Evolutionary conservation across 768 basidiomycete genomes (phyloP).

Genomic region (Candolleomyces aberdarensis): DNA sequence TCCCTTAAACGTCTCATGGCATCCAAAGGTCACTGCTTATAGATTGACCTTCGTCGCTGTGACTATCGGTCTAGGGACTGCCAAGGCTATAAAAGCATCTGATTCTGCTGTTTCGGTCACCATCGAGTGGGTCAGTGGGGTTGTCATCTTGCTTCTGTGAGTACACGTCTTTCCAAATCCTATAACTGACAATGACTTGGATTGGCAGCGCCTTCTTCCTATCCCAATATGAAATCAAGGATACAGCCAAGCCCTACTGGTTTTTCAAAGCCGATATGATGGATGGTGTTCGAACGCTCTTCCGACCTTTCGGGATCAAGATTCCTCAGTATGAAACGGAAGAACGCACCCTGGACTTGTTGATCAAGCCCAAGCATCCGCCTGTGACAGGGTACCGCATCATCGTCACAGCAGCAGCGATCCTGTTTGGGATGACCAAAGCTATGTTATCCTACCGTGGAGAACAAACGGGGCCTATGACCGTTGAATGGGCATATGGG

Average conservation of each 20-base stretch:
- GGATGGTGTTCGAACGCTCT: background rate
- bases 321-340: background rate
- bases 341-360: background rate
- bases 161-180: background rate
- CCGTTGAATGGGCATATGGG: conserved; percentile 10
- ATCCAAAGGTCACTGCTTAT: background rate
- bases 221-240: background rate
- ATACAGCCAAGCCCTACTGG: background rate
- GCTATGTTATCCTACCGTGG: conserved; percentile 7
- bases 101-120: background rate
- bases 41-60: background rate
- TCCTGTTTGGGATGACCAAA: conserved; percentile 7
- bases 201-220: background rate
- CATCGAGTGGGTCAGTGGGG: background rate
- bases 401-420: conserved; percentile 3
- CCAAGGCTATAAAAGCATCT: background rate
- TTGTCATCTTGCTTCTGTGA: background rate
- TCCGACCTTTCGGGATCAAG: background rate
- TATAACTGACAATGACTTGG: background rate
- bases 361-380: conserved; percentile 4
- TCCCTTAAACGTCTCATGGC: background rate
- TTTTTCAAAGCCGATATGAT: background rate
- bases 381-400: conserved; percentile 10
- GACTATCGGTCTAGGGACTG: background rate
- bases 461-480: conserved; percentile 1